Evolutionary conservation across 306 rosid genomes (phyloP), one percentile per base, ranked within the genome.

Genomic region (Casuarina equisetifolia): DNA sequence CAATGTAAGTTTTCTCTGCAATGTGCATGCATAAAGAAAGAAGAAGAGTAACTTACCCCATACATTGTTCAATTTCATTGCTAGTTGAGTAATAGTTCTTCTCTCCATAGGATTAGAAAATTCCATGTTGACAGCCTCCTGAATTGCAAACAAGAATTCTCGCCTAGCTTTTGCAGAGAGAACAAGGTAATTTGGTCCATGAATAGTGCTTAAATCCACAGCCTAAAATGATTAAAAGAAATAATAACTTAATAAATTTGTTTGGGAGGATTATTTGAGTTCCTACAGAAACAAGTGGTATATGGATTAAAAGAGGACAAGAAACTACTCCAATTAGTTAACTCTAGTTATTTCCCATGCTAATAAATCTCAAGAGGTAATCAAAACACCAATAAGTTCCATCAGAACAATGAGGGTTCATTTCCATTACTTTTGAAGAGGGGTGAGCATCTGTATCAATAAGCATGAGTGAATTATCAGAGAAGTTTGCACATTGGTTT

Each of bases 141-240:
- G 90, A 39, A 88, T 71, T 42, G 90, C 87, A 75, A 81, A 85
- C 78, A 88, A 76, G 71, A 91, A 75, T 63, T 87, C 91, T 70
- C 85, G 90, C 86, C 87, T 85, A 36, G 79, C 85, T 83, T 91
- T 91, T 48, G 79, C 79, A 0, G 97, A 86, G 43, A 87, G 77
- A 62, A 83, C 86, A 74, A 91, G 77, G 81, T 82, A 88, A 74
- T 83, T 87, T 43, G 88, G 84, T 76, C 97, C 98, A 77, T 87
- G 91, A 79, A 66, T 77, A 35, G 82, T 78, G 84, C 91, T 90
- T 87, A 91, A 68, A 55, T 93, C 97, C 80, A 86, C 91, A 73
- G 91, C 84, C 97, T 93, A 82, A 61, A 76, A 80, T 8, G 52
- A 83, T 25, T 25, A 25, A 25, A 25, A 64, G 43, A 62, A 46